These are phyloP conservation scores for Ceratobasidium sp. DNA, from an alignment of 1,284 basidiomycete species.

Conservation along the genomic window DNA sequence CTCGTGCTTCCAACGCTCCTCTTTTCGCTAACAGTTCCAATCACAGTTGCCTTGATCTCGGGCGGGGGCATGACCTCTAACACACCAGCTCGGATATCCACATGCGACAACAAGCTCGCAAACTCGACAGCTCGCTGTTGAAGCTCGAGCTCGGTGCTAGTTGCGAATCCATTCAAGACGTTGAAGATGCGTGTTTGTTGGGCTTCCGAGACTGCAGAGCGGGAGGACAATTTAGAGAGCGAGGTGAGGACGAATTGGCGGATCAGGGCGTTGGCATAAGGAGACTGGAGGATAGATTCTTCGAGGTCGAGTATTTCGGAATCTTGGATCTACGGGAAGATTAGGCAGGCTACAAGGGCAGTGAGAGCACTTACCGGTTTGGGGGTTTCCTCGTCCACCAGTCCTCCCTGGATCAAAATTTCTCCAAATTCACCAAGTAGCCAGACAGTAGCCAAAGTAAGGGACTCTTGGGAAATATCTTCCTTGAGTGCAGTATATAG, in stretches of 20 bases:
- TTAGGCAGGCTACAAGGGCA: background rate
- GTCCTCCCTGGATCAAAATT: slow-evolving; percentile 83
- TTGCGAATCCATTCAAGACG: slow-evolving; percentile 78
- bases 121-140: slow-evolving; percentile 98
- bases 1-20: slow-evolving; percentile 90
- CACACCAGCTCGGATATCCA: slow-evolving; percentile 83
- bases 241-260: slow-evolving; percentile 93
- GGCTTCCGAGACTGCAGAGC: slow-evolving; percentile 64
- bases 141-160: slow-evolving; percentile 89
- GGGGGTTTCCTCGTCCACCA: slow-evolving; percentile 87
- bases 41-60: slow-evolving; percentile 91
- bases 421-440: slow-evolving; percentile 97
- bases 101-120: slow-evolving; percentile 73
- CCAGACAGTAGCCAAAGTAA: slow-evolving; percentile 95
- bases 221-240: slow-evolving; percentile 88
- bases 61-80: slow-evolving; percentile 98
- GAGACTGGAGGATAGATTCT: slow-evolving; percentile 87
- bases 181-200: slow-evolving; percentile 82
- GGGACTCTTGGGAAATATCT: slow-evolving; percentile 95
- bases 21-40: slow-evolving; percentile 91
- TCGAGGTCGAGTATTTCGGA: slow-evolving; percentile 87
- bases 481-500: slow-evolving; percentile 86
- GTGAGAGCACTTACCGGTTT: slow-evolving; percentile 60
- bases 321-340: slow-evolving; percentile 67
- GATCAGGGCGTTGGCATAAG: slow-evolving; percentile 89